Conservation (phyloP, 2,329 filamentous ascomycete genomes). For the Phaeosphaeria sp. region DNA sequence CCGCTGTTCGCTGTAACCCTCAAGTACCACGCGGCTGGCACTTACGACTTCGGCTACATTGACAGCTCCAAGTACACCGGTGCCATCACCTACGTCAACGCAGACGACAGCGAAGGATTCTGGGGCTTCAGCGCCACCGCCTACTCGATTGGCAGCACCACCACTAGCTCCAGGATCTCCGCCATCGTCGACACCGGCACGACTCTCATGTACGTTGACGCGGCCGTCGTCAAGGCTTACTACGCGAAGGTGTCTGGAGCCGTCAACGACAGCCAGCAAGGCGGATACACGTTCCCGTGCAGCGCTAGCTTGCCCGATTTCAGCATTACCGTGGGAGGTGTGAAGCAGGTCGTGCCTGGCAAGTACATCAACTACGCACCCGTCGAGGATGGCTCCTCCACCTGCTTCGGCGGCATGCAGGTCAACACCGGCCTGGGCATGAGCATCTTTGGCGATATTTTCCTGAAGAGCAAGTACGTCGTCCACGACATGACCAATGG, state of each 20-base stretch:
- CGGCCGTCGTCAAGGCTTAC: conserved; percentile 63
- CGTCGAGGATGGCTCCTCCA: conserved; percentile 43
- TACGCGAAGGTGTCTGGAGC: conserved; percentile 65
- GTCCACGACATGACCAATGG: conserved; percentile 57
- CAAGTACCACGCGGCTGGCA: conserved; percentile 58
- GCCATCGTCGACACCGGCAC: conserved; percentile 76
- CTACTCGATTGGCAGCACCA: conserved; percentile 60
- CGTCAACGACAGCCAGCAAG: conserved; percentile 54
- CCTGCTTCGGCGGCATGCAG: conserved; percentile 81
- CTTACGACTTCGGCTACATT: conserved; percentile 67
- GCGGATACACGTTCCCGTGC: conserved; percentile 65
- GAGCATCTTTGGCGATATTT: conserved; percentile 78
- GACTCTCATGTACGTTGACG: conserved; percentile 67
- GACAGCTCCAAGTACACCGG: conserved; percentile 66
- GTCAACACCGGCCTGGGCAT: conserved; percentile 63
- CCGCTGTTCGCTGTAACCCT: conserved; percentile 66
- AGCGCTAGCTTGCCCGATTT: conserved; percentile 60
- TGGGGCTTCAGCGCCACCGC: conserved; percentile 67
- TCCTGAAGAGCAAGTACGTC: conserved; percentile 79
- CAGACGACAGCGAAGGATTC: conserved; percentile 66
- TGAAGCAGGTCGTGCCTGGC: conserved; percentile 60
- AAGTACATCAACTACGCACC: conserved; percentile 63
- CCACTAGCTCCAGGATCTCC: conserved; percentile 49
- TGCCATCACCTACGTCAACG: conserved; percentile 61
- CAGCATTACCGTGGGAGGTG: conserved; percentile 58